Evolutionary conservation across 139 green algal genomes (phyloP).

Genomic region (Zygnema circumcarinatum): DNA sequence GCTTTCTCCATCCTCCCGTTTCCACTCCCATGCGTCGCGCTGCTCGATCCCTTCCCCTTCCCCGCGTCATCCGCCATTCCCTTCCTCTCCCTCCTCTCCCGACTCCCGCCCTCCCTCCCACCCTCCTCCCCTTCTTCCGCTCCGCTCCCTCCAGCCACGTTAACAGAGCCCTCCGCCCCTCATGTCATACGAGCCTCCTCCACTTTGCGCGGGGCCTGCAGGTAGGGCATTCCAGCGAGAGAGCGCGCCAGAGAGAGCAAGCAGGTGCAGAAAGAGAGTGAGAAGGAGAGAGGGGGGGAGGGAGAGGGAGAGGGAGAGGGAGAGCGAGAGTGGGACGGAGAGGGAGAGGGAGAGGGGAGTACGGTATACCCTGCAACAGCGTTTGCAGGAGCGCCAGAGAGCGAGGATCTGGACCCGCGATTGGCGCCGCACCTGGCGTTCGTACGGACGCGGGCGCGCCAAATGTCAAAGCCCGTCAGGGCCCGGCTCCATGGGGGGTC

Average conservation of each 20-base stretch:
- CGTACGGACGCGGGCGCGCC: too few species aligned
- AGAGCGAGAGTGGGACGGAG: too few species aligned
- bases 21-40: not conserved
- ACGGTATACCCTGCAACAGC: not conserved
- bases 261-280: not conserved
- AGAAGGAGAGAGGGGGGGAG: not conserved
- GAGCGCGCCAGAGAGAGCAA: not conserved
- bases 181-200: too few species aligned
- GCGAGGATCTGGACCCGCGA: too few species aligned
- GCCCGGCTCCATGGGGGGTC: too few species aligned
- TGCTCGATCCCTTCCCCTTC: not conserved
- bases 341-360: not conserved
- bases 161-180: too few species aligned
- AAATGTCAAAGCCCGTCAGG: too few species aligned
- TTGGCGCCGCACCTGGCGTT: too few species aligned
- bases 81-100: too few species aligned
- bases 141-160: too few species aligned
- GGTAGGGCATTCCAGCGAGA: not conserved
- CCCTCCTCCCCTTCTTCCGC: too few species aligned
- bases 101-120: too few species aligned
- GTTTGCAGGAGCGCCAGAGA: not conserved
- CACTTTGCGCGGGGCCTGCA: not conserved
- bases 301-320: not conserved
- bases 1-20: conserved; percentile 1
- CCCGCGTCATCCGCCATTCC: not conserved